Percentiles rank a stretch among this genome's conserved stretches.
Conservation (phyloP, 2,329 filamentous ascomycete species). For the Botrytis medusae region DNA sequence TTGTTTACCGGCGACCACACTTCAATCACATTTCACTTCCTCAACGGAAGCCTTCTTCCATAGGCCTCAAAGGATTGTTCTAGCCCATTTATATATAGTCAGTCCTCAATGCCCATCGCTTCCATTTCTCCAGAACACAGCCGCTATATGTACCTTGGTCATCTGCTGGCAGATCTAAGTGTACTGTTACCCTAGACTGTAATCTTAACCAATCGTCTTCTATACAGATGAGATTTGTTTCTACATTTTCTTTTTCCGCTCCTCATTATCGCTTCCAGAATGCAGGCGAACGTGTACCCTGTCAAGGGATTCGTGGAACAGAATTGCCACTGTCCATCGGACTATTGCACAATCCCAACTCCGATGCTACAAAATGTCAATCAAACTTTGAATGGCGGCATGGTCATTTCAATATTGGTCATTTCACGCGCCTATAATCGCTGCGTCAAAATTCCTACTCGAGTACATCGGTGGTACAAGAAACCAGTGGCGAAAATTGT, state of each 20-base stretch:
- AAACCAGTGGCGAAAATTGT: not conserved
- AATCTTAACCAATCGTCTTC: not conserved
- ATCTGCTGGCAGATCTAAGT: slow-evolving; percentile 17
- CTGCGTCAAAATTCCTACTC: not conserved
- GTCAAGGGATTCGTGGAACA: slow-evolving; percentile 9
- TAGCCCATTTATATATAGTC: slow-evolving; percentile 3
- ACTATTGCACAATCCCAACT: not conserved
- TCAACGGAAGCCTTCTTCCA: not conserved
- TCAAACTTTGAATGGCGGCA: not conserved
- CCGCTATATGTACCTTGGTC: not conserved
- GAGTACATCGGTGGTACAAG: not conserved
- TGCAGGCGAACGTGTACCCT: slow-evolving; percentile 5
- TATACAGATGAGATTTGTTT: not conserved
- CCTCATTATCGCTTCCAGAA: slow-evolving; percentile 14
- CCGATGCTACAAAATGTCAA: not conserved
- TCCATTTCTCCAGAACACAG: not conserved
- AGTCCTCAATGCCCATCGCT: not conserved
- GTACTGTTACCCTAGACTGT: not conserved
- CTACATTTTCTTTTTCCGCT: not conserved
- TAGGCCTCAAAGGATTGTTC: not conserved
- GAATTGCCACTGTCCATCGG: not conserved
- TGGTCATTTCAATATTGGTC: not conserved
- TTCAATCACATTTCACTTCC: not conserved
- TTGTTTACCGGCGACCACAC: not conserved
- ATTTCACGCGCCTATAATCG: not conserved